Evolutionary conservation across 768 basidiomycete genomes (phyloP).

Genomic region (Pilatotrama ljubarskyi): DNA sequence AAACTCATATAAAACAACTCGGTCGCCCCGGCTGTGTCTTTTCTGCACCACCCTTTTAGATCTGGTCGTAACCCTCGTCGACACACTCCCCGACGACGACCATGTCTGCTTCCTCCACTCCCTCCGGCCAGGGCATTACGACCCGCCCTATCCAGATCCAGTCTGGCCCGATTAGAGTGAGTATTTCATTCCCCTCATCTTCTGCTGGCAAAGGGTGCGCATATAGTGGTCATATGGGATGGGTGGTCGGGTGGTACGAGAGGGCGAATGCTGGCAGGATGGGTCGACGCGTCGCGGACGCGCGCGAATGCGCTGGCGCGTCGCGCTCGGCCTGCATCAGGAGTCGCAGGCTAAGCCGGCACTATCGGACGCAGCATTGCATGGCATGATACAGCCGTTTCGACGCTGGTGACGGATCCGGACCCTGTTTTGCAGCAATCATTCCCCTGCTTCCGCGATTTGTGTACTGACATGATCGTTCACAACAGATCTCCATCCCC

Average conservation of each 20-base stretch:
- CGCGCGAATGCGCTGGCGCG: neutral
- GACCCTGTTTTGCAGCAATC: neutral
- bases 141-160: constrained; percentile 36
- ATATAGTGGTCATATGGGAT: neutral
- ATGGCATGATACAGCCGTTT: neutral
- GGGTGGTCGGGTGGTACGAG: neutral
- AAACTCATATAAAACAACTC: constrained; percentile 17
- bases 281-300: constrained; percentile 2
- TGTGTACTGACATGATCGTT: constrained; percentile 2
- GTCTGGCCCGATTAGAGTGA: constrained; percentile 35
- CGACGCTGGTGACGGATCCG: neutral
- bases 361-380: neutral
- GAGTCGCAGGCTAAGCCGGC: neutral
- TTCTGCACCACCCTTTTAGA: constrained; percentile 12
- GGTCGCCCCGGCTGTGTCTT: neutral
- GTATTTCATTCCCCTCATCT: constrained; percentile 9
- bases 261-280: neutral
- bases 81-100: constrained; percentile 18
- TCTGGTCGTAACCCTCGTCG: constrained; percentile 16
- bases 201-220: neutral
- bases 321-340: constrained; percentile 1
- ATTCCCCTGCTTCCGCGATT: neutral
- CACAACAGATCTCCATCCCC: constrained; percentile 74
- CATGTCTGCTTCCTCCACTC: constrained; percentile 22
- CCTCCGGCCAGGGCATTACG: constrained; percentile 20